Conservation (phyloP, 805 yeast species). For the Candida krabiensis region DNA sequence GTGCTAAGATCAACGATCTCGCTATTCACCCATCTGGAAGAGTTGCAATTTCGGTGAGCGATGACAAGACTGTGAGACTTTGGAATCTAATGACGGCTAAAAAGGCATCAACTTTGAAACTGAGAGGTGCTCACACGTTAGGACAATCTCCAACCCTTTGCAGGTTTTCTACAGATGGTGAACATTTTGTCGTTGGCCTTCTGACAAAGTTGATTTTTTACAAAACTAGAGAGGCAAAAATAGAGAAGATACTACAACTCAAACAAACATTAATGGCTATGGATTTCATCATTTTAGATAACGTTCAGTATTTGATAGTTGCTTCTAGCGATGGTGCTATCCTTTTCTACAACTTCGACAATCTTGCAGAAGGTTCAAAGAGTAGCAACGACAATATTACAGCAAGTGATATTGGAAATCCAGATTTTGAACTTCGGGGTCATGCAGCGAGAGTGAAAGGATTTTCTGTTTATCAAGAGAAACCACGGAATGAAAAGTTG, state of each 20-base stretch:
- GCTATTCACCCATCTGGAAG: conserved; percentile 89
- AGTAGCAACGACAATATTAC: conserved; percentile 20
- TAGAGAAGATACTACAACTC: conserved; percentile 52
- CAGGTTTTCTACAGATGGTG: conserved; percentile 54
- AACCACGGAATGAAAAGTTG: conserved; percentile 32
- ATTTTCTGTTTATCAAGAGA: conserved; percentile 49
- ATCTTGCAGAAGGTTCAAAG: conserved; percentile 21
- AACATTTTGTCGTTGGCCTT: conserved; percentile 73
- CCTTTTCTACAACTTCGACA: conserved; percentile 48
- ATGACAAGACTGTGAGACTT: conserved; percentile 77
- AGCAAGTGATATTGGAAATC: conserved; percentile 34
- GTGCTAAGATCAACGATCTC: conserved; percentile 77
- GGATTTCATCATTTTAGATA: conserved; percentile 48
- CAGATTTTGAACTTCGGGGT: conserved; percentile 66
- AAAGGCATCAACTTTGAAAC: conserved; percentile 81
- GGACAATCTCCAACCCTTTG: conserved; percentile 45
- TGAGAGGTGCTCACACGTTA: conserved; percentile 64
- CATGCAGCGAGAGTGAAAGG: conserved; percentile 88
- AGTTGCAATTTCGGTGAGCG: conserved; percentile 86
- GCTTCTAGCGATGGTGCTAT: conserved; percentile 76
- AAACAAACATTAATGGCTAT: conserved; percentile 65
- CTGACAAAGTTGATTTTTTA: conserved; percentile 64
- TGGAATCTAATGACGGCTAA: conserved; percentile 98
- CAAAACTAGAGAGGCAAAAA: conserved; percentile 60
- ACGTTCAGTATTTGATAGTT: conserved; percentile 55